Evolutionary conservation across 2,329 filamentous ascomycete genomes (phyloP), one percentile per base, ranked within the genome.

Genomic region (Trichoderma sp.): DNA sequence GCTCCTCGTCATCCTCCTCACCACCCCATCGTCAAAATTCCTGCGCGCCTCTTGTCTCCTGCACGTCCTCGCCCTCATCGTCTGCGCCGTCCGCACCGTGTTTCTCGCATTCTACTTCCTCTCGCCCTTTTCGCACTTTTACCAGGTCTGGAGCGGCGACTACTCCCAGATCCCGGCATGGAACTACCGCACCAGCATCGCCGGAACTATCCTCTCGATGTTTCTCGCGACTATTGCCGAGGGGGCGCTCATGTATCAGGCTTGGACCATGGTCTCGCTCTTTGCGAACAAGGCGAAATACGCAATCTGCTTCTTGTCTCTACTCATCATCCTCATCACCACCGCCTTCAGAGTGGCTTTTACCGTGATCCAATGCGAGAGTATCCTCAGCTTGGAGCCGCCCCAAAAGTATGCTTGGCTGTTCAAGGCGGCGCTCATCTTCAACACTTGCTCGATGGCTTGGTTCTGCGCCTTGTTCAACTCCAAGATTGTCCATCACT

Each of bases 21-120:
- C 95, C 79, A 94, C 92, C 0, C 88, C 88, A 23, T 79, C 84
- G 0, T 84, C 88, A 74, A 94, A 93, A 79, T 87, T 92, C 72
- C 82, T 83, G 67, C 90, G 91, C 2, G 78, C 84, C 0, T 86
- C 93, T 23, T 92, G 92, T 78, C 77, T 90, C 74, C 83, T 94
- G 76, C 94, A 95, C 78, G 75, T 87, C 23, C 72, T 85, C 28
- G 87, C 88, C 15, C 85, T 97, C 23, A 65, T 87, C 63, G 78
- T 90, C 77, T 90, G 91, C 80, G 82, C 87, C 64, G 79, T 89
- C 59, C 90, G 92, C 72, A 86, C 85, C 77, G 79, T 86, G 17
- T 80, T 93, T 6, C 82, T 89, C 26, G 81, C 84, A 67, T 77
- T 88, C 70, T 92, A 87, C 79, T 90, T 89, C 77, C 87, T 88